Base-by-base conservation (phyloP, 805 yeast species). In the Grigorovia jiainica region DNA sequence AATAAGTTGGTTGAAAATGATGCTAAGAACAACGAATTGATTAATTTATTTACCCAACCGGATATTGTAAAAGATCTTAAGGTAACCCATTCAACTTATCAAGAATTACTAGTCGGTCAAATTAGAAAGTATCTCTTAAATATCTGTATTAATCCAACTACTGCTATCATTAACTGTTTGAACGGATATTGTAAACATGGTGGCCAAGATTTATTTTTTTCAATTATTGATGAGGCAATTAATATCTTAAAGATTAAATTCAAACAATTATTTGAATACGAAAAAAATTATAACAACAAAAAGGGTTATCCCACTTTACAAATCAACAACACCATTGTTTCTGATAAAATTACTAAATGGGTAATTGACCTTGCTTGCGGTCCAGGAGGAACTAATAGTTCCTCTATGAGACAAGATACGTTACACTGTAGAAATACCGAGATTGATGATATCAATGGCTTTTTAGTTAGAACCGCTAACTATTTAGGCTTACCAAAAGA, bases 371-470 rank as follows among this genome's bases (percentile, higher is more conserved):
- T 66, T 7, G 76, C 77, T 5, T 63, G 73, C 17, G 52, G 58
- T 17, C 47, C 57, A 9, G 75, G 89, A 3, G 70, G 73, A 0
- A 57, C 69, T 33, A 90, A 87, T 49, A 67, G 71, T 19, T 62
- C 70, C 10, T 68, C 73, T 1, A 70, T 69, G 73, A 61, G 73
- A 54, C 71, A 70, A 44, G 97, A 90, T 52, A 67, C 57, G 3
- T 39, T 66, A 10, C 63, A 66, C 47, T 44, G 73, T 44, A 71
- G 75, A 49, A 71, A 68, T 13, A 84, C 92, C 0, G 98, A 90
- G 56, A 75, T 90, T 17, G 83, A 80, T 46, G 82, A 74, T 57
- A 79, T 90, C 45, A 92, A 89, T 57, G 97, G 97, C 1, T 86
- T 78, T 54, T 69, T 89, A 10, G 79, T 73, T 1, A 57, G 54